These are phyloP conservation scores for Quercus alba DNA, from an alignment of 306 rosid genomes.

Conservation along the genomic window DNA sequence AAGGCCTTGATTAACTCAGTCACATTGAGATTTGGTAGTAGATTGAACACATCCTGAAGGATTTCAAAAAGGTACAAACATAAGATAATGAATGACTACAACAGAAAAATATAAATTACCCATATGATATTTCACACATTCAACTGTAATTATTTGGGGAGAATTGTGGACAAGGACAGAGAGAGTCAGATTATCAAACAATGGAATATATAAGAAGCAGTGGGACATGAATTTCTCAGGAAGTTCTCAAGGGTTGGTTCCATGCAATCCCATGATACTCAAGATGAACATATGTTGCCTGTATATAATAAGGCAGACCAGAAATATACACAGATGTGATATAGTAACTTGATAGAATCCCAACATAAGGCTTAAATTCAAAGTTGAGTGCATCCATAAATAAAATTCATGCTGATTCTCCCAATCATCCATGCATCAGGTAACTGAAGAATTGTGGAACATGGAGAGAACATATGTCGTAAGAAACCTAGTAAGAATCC, in stretches of 20 bases:
- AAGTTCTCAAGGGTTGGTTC: background rate
- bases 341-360: background rate
- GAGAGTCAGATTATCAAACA: background rate
- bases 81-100: background rate
- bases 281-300: background rate
- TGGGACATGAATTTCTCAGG: background rate
- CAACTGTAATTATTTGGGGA: background rate
- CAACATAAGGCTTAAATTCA: background rate
- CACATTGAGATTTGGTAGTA: slow-evolving; percentile 46
- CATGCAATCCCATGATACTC: background rate
- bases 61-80: slow-evolving; percentile 8
- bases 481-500: background rate
- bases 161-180: background rate
- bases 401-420: background rate
- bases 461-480: background rate
- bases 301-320: background rate
- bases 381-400: background rate
- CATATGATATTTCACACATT: background rate
- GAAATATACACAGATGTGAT: background rate
- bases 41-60: slow-evolving; percentile 34
- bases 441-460: background rate
- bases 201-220: background rate
- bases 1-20: slow-evolving; percentile 46
- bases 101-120: background rate
- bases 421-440: background rate